Base-by-base conservation (phyloP, 495 filamentous ascomycete species). In the Lentithecium fluviatile region DNA sequence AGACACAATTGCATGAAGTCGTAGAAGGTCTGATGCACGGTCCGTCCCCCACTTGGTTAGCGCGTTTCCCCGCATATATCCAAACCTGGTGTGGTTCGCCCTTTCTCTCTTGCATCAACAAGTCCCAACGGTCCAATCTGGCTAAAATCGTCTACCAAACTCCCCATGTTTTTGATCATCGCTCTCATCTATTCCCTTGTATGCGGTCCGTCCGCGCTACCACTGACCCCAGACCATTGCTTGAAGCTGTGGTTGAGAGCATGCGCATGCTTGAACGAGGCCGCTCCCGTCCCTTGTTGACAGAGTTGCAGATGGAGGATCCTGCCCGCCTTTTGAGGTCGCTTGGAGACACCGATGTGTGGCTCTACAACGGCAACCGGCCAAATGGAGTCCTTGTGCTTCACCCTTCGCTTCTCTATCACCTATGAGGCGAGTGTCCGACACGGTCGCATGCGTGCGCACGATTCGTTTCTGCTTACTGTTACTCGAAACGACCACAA, bases 91-190 rank as follows among this genome's bases (percentile, higher is more conserved):
- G 46, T 43, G 58, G 36, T 20, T 29, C 38, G 47, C 58, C 54
- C 52, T 49, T 53, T 53, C 58, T 50, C 45, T 32, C 45, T 45
- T 42, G 59, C 59, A 62, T 62, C 52, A 56, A 62, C 52, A 32
- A 15, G 7, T 2, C 17, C 21, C 21, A 6, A 50, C 32, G 19
- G 25, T 29, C 6, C 46, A 32, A 45, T 63, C 52, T 63, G 60
- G 60, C 45, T 63, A 63, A 63, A 63, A 52, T 29, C 23, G 12
- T 36, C 52, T 26, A 58, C 54, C 53, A 57, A 36, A 53, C 47
- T 57, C 48, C 46, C 21, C 1, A 13, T 34, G 60, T 58, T 47
- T 56, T 52, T 54, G n/a, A 38, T 54, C 38, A 46, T 45, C 6
- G 47, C 50, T 40, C 37, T 54, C 37, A 53, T 61, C 23, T 61